Evolutionary conservation across 768 basidiomycete species (phyloP).

Genomic region (Neoboletus subvelutipes): DNA sequence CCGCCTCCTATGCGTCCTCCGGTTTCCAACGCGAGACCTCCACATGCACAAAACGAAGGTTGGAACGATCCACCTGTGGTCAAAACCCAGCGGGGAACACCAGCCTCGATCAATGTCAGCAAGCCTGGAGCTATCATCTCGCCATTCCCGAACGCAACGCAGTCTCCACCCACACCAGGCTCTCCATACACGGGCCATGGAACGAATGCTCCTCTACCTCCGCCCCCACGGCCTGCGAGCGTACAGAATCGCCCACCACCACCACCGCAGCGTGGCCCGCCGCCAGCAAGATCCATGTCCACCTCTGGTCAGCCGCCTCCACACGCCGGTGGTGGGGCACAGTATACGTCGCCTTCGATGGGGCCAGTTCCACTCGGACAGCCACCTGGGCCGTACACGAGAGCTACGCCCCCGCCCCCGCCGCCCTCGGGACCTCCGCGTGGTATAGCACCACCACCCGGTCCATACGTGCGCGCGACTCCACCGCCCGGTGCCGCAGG

Average conservation of each 20-base stretch:
- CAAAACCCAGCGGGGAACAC: conserved; percentile 47
- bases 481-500: conserved; percentile 39
- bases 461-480: conserved; percentile 39
- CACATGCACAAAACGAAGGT: conserved; percentile 68
- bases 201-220: conserved; percentile 32
- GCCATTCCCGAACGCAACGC: conserved; percentile 79
- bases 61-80: conserved; percentile 87
- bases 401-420: conserved; percentile 45
- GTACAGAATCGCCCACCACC: conserved; percentile 45
- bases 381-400: conserved; percentile 36
- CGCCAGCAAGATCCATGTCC: conserved; percentile 29
- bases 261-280: conserved; percentile 40
- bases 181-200: conserved; percentile 46
- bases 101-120: conserved; percentile 44
- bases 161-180: conserved; percentile 45
- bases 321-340: conserved; percentile 28
- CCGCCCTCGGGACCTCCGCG: conserved; percentile 41
- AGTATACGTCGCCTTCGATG: conserved; percentile 31
- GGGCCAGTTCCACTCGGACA: conserved; percentile 31
- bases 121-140: conserved; percentile 78
- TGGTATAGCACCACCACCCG: conserved; percentile 31
- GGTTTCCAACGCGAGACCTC: conserved; percentile 51
- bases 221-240: conserved; percentile 55
- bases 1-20: conserved; percentile 45
- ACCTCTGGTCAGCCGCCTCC: conserved; percentile 35